Evolutionary conservation across 73 alveolate species (phyloP).

Genomic region (Paramecium biaurelia): DNA sequence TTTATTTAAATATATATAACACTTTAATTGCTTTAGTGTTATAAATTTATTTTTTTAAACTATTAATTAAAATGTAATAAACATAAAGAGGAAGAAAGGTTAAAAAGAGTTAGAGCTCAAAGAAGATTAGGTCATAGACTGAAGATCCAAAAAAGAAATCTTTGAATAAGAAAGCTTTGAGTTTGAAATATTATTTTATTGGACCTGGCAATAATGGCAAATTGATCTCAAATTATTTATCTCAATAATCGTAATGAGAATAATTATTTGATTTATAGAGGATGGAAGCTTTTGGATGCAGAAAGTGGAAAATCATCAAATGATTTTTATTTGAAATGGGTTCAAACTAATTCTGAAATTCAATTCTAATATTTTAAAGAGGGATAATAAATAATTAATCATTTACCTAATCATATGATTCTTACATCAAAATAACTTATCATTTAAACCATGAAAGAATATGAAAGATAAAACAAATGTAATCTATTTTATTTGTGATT

Average conservation of each 20-base stretch:
- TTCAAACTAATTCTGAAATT: conserved; percentile 56
- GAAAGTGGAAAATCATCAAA: conserved; percentile 51
- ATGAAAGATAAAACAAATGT: conserved; percentile 49
- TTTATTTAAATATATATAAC: too few species aligned
- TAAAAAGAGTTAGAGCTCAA: neutral
- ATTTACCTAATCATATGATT: conserved; percentile 45
- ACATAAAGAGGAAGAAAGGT: conserved; percentile 19
- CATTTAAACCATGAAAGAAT: conserved; percentile 55
- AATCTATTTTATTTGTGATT: neutral
- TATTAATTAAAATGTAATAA: neutral
- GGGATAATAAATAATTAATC: conserved; percentile 57
- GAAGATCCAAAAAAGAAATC: conserved; percentile 38
- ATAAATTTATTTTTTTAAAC: too few species aligned
- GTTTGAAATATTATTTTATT: neutral
- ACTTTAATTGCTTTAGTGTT: neutral
- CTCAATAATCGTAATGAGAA: conserved; percentile 21
- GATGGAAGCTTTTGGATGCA: conserved; percentile 57
- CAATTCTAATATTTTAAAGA: conserved; percentile 49
- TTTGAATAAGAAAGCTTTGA: neutral
- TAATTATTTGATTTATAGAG: conserved; percentile 12
- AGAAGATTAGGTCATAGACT: neutral
- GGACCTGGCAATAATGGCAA: conserved; percentile 47
- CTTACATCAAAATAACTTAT: conserved; percentile 48
- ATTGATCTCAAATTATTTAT: neutral
- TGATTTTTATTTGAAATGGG: conserved; percentile 59